phyloP scores from a whole-genome alignment of 805 yeast species.

The Candida broadrunensis region DNA sequence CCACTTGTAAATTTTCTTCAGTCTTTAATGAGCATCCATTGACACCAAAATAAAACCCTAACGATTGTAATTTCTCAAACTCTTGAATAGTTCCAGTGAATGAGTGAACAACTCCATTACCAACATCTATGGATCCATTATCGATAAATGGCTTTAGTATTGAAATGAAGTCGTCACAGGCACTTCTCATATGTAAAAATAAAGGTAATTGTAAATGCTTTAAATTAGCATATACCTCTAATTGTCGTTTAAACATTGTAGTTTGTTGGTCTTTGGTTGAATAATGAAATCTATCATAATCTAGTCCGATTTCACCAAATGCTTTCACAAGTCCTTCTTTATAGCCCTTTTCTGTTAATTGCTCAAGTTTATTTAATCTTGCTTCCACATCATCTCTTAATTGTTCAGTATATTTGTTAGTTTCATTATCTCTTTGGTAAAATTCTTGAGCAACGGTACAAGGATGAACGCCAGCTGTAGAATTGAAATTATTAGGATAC shows the following conservation, averaged over 20 bases:
- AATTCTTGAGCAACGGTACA: slow-evolving; percentile 63
- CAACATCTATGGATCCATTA: slow-evolving; percentile 35
- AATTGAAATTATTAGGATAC: slow-evolving; percentile 35
- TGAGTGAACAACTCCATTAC: slow-evolving; percentile 88
- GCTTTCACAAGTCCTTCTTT: slow-evolving; percentile 61
- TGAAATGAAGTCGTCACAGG: slow-evolving; percentile 72
- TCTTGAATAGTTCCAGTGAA: slow-evolving; percentile 83
- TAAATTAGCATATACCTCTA: slow-evolving; percentile 53
- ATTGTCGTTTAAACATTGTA: slow-evolving; percentile 66
- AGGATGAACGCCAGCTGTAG: slow-evolving; percentile 96
- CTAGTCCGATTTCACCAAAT: slow-evolving; percentile 94
- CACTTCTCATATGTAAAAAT: slow-evolving; percentile 86
- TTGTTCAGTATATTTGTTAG: slow-evolving; percentile 32
- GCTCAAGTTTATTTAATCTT: slow-evolving; percentile 49
- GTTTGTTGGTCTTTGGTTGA: slow-evolving; percentile 67
- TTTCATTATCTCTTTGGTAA: slow-evolving; percentile 19
- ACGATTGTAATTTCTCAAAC: slow-evolving; percentile 48
- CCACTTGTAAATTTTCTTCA: slow-evolving; percentile 68
- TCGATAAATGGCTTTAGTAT: slow-evolving; percentile 62
- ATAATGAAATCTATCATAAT: slow-evolving; percentile 83
- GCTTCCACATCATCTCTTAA: slow-evolving; percentile 25
- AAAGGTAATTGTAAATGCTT: slow-evolving; percentile 59
- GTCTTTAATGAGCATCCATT: slow-evolving; percentile 92
- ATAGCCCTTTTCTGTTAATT: slow-evolving; percentile 47
- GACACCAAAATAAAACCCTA: slow-evolving; percentile 72